Base-by-base conservation (phyloP, 495 filamentous ascomycete genomes). In the Daldinia childiae region DNA sequence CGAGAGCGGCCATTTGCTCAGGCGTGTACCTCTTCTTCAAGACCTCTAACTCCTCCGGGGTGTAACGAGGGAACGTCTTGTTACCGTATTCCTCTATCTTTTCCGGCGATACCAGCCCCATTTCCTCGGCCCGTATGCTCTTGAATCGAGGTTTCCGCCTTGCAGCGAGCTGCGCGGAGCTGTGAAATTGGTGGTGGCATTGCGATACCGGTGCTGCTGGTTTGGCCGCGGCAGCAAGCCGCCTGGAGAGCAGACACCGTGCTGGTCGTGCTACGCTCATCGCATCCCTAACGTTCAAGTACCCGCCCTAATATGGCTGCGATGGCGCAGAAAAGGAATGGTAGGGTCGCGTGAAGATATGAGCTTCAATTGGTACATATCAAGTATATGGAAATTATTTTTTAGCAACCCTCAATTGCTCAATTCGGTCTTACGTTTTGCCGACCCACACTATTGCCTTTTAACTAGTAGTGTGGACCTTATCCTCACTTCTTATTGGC, bases 1-100 rank as follows among this genome's bases (percentile, higher is more conserved):
- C 85, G 79, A 99, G 89, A 51, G 93, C 92, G n/a, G 83, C 84
- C 65, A 97, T 83, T 80, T 99, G 95, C 67, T 89, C 86, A 14
- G 90, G 86, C 6, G 92, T 91, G 84, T 97, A 98, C 64, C 85
- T 82, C 69, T 88, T 82, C 32, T 77, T 71, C 39, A 98, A 84
- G 15, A 79, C 71, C 15, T 82, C 84, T 72, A 90, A 86, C 76
- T 98, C 91, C 43, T 88, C 86, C 51, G 83, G 78, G 3, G 89
- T 89, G 82, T 96, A 98, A 5, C 83, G 75, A 66, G 86, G 80
- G 77, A 90, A 90, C 39, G 77, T 68, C 72, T 84, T 65, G 61
- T 80, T 62, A 64, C 86, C 77, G 74, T 78, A 85, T 59, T 81
- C 62, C 7, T 81, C 77, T 55, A 85, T 56, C 62, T 81, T 77